Percentiles rank a stretch among this genome's conserved stretches.
Conservation (phyloP, 352 stramenopile species). For the Phytopythium delawarense region DNA sequence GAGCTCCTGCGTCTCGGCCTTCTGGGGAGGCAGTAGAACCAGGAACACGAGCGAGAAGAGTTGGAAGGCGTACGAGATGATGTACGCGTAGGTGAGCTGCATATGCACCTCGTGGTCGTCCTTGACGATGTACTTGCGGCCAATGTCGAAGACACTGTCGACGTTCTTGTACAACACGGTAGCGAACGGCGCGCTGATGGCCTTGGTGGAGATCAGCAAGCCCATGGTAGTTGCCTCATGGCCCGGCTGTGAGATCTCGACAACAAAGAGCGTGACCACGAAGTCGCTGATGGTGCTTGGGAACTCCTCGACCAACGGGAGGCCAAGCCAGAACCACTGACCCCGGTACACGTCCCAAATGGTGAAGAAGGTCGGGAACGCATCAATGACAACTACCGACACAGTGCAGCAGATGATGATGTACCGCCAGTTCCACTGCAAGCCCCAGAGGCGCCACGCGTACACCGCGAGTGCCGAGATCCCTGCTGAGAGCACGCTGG, state of each 20-base stretch:
- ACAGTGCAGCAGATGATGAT: constrained; percentile 39
- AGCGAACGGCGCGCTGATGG: constrained; percentile 42
- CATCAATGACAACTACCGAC: constrained; percentile 39
- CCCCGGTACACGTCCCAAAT: constrained; percentile 62
- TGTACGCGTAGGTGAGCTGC: constrained; percentile 47
- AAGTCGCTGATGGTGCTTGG: constrained; percentile 42
- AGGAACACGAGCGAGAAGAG: constrained; percentile 42
- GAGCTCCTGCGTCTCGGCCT: constrained; percentile 38
- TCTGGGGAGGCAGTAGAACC: constrained; percentile 44
- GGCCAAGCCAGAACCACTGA: constrained; percentile 63
- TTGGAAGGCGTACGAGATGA: constrained; percentile 60
- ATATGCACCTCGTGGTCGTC: constrained; percentile 34
- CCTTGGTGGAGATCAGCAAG: constrained; percentile 36
- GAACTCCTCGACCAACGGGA: constrained; percentile 44
- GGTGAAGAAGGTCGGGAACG: constrained; percentile 45
- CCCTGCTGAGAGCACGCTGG: constrained; percentile 30
- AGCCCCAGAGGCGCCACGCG: constrained; percentile 33
- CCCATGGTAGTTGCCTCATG: constrained; percentile 47
- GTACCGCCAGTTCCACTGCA: constrained; percentile 52
- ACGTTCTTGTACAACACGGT: constrained; percentile 56
- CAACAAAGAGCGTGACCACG: constrained; percentile 37
- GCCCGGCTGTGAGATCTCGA: constrained; percentile 46
- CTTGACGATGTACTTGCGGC: constrained; percentile 36
- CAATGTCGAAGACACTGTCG: constrained; percentile 48
- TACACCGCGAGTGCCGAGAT: constrained; percentile 38